A percentile compares a stretch with the other conserved stretches of the same genome.
Evolutionary conservation across 768 basidiomycete species (phyloP).

Genomic region (Leccinellum albellum): DNA sequence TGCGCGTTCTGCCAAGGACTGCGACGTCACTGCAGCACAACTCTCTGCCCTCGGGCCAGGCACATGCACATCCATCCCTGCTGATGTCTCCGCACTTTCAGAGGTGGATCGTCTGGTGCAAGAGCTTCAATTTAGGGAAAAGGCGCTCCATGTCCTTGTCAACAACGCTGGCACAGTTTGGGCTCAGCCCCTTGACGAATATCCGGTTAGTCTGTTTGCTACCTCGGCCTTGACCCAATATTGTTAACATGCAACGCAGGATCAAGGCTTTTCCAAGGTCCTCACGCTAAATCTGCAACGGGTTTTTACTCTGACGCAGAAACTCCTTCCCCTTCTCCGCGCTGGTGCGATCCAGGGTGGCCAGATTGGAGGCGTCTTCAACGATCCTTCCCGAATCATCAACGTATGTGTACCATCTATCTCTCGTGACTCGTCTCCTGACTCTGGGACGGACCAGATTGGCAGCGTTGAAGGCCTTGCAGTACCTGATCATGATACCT

Average conservation of each 20-base stretch:
- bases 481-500: constrained; percentile 57
- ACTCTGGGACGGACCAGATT: constrained; percentile 37
- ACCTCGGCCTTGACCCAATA: neutral
- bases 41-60: constrained; percentile 53
- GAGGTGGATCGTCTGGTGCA: constrained; percentile 52
- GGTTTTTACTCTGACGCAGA: constrained; percentile 62
- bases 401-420: constrained; percentile 39
- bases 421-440: neutral
- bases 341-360: constrained; percentile 42
- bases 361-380: constrained; percentile 31
- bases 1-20: constrained; percentile 51
- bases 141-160: constrained; percentile 52
- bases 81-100: constrained; percentile 49
- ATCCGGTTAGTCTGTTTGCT: constrained; percentile 34
- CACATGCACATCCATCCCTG: constrained; percentile 49
- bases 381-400: constrained; percentile 55
- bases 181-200: constrained; percentile 45
- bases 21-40: constrained; percentile 48
- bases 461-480: constrained; percentile 57
- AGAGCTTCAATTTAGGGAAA: constrained; percentile 50
- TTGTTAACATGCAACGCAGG: constrained; percentile 29
- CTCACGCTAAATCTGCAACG: constrained; percentile 59
- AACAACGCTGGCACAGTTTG: constrained; percentile 66
- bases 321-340: constrained; percentile 53
- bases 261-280: constrained; percentile 57